These are phyloP conservation scores for Plantago ovata DNA, from an alignment of 257 asterid genomes.

Conservation along the genomic window DNA sequence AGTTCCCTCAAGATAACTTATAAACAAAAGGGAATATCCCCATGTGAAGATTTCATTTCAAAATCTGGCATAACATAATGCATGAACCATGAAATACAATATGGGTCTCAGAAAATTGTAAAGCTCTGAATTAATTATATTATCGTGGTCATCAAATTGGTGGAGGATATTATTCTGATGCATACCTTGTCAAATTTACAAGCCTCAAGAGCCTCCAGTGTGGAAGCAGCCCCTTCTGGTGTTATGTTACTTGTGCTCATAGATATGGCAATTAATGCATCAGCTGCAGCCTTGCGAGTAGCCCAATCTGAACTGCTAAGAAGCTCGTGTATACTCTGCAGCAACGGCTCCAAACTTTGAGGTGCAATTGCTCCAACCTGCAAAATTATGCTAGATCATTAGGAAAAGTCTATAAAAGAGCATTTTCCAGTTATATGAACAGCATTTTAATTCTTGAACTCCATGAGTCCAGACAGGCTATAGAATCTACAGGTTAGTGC, in stretches of 20 bases:
- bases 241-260: slow-evolving; percentile 52
- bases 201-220: slow-evolving; percentile 73
- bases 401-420: neutral
- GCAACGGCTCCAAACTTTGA: slow-evolving; percentile 69
- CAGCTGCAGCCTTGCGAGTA: slow-evolving; percentile 96
- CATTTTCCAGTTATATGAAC: neutral
- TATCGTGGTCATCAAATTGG: slow-evolving; percentile 4
- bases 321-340: slow-evolving; percentile 80
- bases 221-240: slow-evolving; percentile 65
- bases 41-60: slow-evolving; percentile 8
- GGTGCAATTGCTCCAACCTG: slow-evolving; percentile 93
- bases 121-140: slow-evolving; percentile 1
- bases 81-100: slow-evolving; percentile 9
- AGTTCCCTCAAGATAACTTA: neutral
- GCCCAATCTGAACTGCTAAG: slow-evolving; percentile 93
- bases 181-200: slow-evolving; percentile 93
- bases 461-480: neutral
- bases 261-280: slow-evolving; percentile 66
- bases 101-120: slow-evolving; percentile 6
- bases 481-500: neutral
- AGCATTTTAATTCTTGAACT: neutral
- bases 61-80: slow-evolving; percentile 8
- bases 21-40: slow-evolving; percentile 3
- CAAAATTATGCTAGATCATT: slow-evolving; percentile 16
- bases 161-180: slow-evolving; percentile 10